phyloP scores from a whole-genome alignment of 176 grass and related monocot genomes.

The Triticum turgidum region DNA sequence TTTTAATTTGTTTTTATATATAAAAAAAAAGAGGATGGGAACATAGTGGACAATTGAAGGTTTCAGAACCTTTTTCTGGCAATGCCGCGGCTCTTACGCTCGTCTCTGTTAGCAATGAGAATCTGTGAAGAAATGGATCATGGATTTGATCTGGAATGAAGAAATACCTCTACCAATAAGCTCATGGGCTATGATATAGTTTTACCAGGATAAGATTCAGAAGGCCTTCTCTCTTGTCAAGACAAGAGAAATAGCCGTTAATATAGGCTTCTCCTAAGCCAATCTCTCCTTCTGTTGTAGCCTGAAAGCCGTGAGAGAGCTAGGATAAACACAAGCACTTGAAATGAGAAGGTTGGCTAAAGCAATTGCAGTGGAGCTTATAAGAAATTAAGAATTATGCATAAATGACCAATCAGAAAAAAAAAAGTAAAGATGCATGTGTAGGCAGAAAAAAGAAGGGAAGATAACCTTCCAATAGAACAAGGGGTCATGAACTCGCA shows the following conservation, averaged over 20 bases:
- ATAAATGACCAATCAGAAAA: neutral
- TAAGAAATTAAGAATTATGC: neutral
- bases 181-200: neutral
- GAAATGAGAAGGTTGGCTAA: neutral
- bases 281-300: neutral
- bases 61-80: slow-evolving; percentile 2
- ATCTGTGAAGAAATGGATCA: neutral
- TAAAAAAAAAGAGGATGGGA: too few species aligned
- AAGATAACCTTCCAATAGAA: slow-evolving; percentile 12
- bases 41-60: neutral
- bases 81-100: neutral
- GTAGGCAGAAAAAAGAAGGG: neutral
- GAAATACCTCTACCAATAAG: neutral
- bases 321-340: neutral
- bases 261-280: slow-evolving; percentile 7
- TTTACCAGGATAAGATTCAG: neutral
- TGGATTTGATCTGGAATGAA: neutral
- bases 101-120: slow-evolving; percentile 12
- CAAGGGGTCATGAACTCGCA: neutral
- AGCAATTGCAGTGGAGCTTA: neutral
- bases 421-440: neutral
- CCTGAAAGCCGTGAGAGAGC: neutral
- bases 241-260: neutral
- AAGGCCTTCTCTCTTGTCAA: slow-evolving; percentile 15
- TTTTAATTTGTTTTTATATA: neutral